Evolutionary conservation across 2,329 filamentous ascomycete genomes (phyloP).

Genomic region (Myriangium duriaei): DNA sequence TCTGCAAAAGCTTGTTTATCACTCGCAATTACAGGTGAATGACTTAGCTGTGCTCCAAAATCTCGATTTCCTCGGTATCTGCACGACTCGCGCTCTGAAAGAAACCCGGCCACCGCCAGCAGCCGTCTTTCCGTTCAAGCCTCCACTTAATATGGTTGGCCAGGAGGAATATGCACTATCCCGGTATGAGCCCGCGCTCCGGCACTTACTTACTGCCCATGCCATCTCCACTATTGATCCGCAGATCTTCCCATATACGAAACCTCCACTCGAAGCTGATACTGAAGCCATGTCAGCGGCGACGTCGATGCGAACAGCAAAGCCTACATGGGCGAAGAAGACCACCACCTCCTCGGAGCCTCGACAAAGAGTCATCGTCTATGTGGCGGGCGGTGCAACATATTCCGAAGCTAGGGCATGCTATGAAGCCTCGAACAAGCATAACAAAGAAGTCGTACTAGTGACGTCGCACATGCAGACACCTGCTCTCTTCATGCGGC

Average conservation of each 20-base stretch:
- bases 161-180: slow-evolving; percentile 76
- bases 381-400: slow-evolving; percentile 89
- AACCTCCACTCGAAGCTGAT: slow-evolving; percentile 46
- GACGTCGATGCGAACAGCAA: slow-evolving; percentile 73
- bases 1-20: slow-evolving; percentile 68
- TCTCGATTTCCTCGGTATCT: slow-evolving; percentile 69
- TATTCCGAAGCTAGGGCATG: slow-evolving; percentile 82
- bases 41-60: slow-evolving; percentile 65
- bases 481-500: slow-evolving; percentile 68
- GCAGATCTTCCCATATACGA: slow-evolving; percentile 35
- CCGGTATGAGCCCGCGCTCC: slow-evolving; percentile 70
- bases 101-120: slow-evolving; percentile 54
- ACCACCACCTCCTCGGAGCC: slow-evolving; percentile 62
- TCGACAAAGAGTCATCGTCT: slow-evolving; percentile 80
- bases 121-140: slow-evolving; percentile 61
- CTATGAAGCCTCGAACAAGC: slow-evolving; percentile 67
- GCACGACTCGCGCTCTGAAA: slow-evolving; percentile 60
- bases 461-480: slow-evolving; percentile 87
- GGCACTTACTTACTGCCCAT: slow-evolving; percentile 69
- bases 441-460: slow-evolving; percentile 72
- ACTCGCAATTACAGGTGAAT: slow-evolving; percentile 63
- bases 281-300: slow-evolving; percentile 44
- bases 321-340: slow-evolving; percentile 88
- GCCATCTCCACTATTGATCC: slow-evolving; percentile 30
- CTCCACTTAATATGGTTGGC: slow-evolving; percentile 35